Conservation (phyloP, 805 yeast genomes). For the Blastobotrys americana region DNA sequence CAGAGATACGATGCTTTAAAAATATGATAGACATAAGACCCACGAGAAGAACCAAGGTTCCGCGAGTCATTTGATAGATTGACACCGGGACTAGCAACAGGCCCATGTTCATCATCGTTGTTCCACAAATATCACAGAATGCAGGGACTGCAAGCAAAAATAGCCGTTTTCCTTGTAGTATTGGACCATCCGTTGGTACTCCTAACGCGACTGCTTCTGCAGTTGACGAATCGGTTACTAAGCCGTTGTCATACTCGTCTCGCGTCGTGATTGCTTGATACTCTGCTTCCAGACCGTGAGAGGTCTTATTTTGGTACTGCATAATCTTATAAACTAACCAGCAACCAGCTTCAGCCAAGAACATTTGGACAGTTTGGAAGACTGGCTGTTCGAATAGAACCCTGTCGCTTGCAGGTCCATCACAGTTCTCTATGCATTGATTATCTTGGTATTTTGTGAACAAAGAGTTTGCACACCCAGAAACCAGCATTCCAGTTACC, state of each 20-base stretch:
- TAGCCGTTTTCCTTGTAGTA: conserved; percentile 26
- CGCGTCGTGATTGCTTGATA: not conserved
- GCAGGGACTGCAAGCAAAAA: conserved; percentile 52
- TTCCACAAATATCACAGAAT: conserved; percentile 61
- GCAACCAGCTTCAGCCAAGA: conserved; percentile 58
- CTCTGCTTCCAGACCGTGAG: not conserved
- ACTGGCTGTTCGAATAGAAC: conserved; percentile 67
- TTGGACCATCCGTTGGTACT: conserved; percentile 1
- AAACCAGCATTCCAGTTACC: conserved; percentile 49
- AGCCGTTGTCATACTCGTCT: not conserved
- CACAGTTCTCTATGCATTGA: conserved; percentile 58
- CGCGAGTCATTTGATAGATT: conserved; percentile 80
- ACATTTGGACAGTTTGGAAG: conserved; percentile 74
- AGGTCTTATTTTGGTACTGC: conserved; percentile 10
- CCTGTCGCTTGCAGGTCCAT: conserved; percentile 35
- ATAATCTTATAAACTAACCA: conserved; percentile 36
- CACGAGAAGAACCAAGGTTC: conserved; percentile 67
- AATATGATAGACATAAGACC: conserved; percentile 63
- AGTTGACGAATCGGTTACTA: conserved; percentile 5
- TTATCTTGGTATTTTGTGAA: conserved; percentile 71
- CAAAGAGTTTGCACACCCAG: conserved; percentile 69
- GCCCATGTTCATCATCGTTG: conserved; percentile 73
- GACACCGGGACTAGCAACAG: conserved; percentile 69
- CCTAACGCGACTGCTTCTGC: conserved; percentile 7
- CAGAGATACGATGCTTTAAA: conserved; percentile 46